These are phyloP conservation scores for Catharanthus roseus DNA, from an alignment of 257 asterid genomes.

Conservation along the genomic window DNA sequence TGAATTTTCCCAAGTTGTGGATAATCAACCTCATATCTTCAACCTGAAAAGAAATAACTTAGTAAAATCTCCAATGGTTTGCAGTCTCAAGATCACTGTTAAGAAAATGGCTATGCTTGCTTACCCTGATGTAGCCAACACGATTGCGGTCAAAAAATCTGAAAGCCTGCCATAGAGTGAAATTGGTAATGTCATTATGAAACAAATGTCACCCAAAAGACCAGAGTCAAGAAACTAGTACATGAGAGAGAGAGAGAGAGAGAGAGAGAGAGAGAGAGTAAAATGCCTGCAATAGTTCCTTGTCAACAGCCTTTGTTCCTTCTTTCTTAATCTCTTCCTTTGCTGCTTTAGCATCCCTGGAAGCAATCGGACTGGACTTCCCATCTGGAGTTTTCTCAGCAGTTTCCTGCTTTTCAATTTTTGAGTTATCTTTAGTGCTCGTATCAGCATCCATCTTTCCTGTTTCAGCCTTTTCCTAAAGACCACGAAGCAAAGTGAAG, in stretches of 20 bases:
- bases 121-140: slow-evolving; percentile 79
- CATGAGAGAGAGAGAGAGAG: not conserved
- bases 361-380: slow-evolving; percentile 22
- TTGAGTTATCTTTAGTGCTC: slow-evolving; percentile 25
- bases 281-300: slow-evolving; percentile 70
- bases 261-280: slow-evolving; percentile 2
- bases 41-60: slow-evolving; percentile 43
- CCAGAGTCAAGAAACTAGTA: not conserved
- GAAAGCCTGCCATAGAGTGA: slow-evolving; percentile 64
- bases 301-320: slow-evolving; percentile 40
- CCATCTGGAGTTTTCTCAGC: slow-evolving; percentile 28
- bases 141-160: slow-evolving; percentile 94
- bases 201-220: not conserved
- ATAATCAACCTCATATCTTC: slow-evolving; percentile 84
- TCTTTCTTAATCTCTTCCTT: slow-evolving; percentile 39
- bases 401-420: slow-evolving; percentile 31
- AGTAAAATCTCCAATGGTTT: not conserved
- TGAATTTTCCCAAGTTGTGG: slow-evolving; percentile 80
- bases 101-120: slow-evolving; percentile 27
- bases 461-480: slow-evolving; percentile 41
- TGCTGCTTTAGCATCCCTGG: slow-evolving; percentile 32
- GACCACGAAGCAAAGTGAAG: slow-evolving; percentile 11
- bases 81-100: not conserved
- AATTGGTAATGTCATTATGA: slow-evolving; percentile 1
- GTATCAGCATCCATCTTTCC: slow-evolving; percentile 33